Conservation (phyloP, 495 filamentous ascomycete genomes). For the Xylaria intraflava region DNA sequence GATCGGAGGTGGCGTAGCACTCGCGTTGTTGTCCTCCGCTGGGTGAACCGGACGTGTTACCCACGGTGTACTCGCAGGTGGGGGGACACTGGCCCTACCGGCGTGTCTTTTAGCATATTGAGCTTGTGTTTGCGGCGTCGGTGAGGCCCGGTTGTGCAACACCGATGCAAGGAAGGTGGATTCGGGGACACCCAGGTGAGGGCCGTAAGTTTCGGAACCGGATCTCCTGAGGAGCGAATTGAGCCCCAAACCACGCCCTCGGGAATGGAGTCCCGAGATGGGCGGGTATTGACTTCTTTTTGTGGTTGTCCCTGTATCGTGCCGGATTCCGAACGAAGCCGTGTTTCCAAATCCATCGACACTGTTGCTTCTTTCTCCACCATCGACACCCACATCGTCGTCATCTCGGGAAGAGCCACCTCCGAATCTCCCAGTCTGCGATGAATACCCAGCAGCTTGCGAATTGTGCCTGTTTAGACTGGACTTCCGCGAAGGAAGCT, state of each 20-base stretch:
- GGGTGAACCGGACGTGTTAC: conserved; percentile 7
- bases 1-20: conserved; percentile 44
- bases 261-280: conserved; percentile 31
- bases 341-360: conserved; percentile 20
- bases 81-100: conserved; percentile 23
- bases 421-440: conserved; percentile 18
- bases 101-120: conserved; percentile 6
- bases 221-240: conserved; percentile 34
- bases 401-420: conserved; percentile 19
- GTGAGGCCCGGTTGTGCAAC: not conserved
- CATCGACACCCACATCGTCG: conserved; percentile 9
- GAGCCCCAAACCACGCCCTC: conserved; percentile 27
- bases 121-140: conserved; percentile 9
- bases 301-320: conserved; percentile 10
- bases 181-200: conserved; percentile 30
- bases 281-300: conserved; percentile 44
- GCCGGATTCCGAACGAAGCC: not conserved
- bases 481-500: conserved; percentile 37
- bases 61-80: conserved; percentile 22
- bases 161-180: conserved; percentile 23
- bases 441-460: conserved; percentile 22
- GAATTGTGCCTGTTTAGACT: conserved; percentile 39
- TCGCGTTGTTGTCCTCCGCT: conserved; percentile 24
- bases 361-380: conserved; percentile 34
- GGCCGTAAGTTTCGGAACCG: conserved; percentile 20